phyloP scores from a whole-genome alignment of 2,329 filamentous ascomycete genomes.

The Fusarium odoratissimum region DNA sequence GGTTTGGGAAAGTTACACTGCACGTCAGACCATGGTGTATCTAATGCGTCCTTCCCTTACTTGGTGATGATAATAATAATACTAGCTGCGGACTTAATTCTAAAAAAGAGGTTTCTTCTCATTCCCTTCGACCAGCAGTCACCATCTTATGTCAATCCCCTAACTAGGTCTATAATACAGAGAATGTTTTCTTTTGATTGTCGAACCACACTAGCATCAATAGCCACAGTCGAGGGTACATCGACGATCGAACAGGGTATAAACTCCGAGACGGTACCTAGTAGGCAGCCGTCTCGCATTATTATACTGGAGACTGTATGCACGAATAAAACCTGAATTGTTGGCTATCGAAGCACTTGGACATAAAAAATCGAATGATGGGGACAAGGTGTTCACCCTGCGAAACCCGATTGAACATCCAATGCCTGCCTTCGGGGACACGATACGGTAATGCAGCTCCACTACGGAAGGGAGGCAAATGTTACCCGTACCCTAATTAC shows the following conservation, averaged over 20 bases:
- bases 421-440: conserved; percentile 13
- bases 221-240: conserved; percentile 4
- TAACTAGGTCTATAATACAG: neutral
- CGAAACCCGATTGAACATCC: conserved; percentile 14
- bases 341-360: conserved; percentile 25
- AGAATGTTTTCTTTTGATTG: neutral
- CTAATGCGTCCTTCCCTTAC: neutral
- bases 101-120: neutral
- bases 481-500: conserved; percentile 42
- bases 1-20: neutral
- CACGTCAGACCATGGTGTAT: too few species aligned
- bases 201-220: neutral
- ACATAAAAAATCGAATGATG: conserved; percentile 34
- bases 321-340: neutral
- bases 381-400: neutral
- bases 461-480: conserved; percentile 35
- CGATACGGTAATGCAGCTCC: conserved; percentile 28
- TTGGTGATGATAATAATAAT: neutral
- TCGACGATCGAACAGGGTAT: conserved; percentile 1
- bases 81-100: neutral
- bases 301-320: neutral
- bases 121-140: neutral
- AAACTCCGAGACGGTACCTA: neutral
- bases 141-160: neutral
- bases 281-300: neutral